Evolutionary conservation across 23 red algal species (phyloP), one percentile per base, ranked within the genome.

Genomic region (Gracilariopsis chorda): DNA sequence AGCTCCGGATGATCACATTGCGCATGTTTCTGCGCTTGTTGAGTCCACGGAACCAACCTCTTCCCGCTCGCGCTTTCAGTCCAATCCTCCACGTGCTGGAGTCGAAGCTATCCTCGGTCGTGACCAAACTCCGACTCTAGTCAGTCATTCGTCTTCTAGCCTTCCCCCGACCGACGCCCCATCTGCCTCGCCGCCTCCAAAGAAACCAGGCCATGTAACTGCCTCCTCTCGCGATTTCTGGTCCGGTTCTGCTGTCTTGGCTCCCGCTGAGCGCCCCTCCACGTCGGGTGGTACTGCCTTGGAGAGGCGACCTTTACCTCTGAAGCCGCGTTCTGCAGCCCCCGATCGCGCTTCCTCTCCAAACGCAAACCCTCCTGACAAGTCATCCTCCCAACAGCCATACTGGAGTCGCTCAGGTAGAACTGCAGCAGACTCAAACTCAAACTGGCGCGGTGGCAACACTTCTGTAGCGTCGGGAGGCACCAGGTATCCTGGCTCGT

Each of bases 61-160:
- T 32, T 72, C 70, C 19, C 85, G 84, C 58, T 58, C 88, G 34
- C 88, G 75, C 45, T 60, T 82, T 29, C 88, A 80, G 59, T 43
- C 75, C 16, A 40, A 55, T 20, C 42, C 88, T 70, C 88, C 88
- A 10, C 88, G 88, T 48, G 48, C 88, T 42, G 88, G 88, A 49
- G 88, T 91, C 59, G 88, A 91, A 73, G 88, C 88, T 17, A 91
- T 91, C 59, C 75, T 91, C n/a, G 68, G 85, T 68, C 85, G 85
- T 34, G 85, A 89, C 51, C 48, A 89, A 62, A 28, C 65, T 46
- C 65, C 65, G 47, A 24, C 48, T 45, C 10, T 34, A 24, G 76
- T 11, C 23, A 10, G 23, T 80, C 21, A 29, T 58, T 36, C 52
- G 6, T 80, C 76, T 13, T 57, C 76, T 27, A 73, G 7, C 47